phyloP scores from a whole-genome alignment of 768 basidiomycete species.

The Hypholoma fasciculare region DNA sequence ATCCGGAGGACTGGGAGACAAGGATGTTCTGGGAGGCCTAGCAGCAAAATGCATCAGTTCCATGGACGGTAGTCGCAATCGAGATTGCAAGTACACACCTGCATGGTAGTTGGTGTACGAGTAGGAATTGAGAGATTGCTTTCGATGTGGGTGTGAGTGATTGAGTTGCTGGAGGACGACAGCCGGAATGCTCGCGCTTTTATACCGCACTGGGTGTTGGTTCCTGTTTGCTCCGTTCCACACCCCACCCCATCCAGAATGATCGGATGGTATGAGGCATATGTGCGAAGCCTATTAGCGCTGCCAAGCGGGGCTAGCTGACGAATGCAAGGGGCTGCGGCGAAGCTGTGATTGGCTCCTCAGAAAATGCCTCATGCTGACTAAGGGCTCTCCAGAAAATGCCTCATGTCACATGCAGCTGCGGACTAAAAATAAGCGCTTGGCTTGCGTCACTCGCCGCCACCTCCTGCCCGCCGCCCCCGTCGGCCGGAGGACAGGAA shows the following conservation, averaged over 20 bases:
- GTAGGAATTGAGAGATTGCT: neutral
- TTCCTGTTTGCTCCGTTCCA: neutral
- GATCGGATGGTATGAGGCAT: neutral
- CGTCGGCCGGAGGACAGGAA: too few relatives aligned
- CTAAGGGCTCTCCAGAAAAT: neutral
- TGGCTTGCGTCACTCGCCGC: neutral
- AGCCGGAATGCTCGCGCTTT: neutral
- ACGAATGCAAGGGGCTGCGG: too few relatives aligned
- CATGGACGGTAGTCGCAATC: neutral
- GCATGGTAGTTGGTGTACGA: neutral
- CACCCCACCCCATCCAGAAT: neutral
- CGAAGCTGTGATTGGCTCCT: neutral
- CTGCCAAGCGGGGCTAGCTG: neutral
- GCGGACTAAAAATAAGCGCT: neutral
- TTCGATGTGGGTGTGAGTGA: neutral
- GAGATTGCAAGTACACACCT: neutral
- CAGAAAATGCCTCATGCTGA: conserved; percentile 4
- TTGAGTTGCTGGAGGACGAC: neutral
- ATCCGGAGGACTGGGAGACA: conserved; percentile 1
- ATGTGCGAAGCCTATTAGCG: conserved; percentile 2
- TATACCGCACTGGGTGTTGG: neutral
- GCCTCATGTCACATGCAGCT: conserved; percentile 2
- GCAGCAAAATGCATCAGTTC: neutral
- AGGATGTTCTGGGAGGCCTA: conserved; percentile 1
- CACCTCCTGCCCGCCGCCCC: too few relatives aligned